These are phyloP conservation scores for Nannochloris sp. DNA, from an alignment of 139 green algal species.

Conservation along the genomic window DNA sequence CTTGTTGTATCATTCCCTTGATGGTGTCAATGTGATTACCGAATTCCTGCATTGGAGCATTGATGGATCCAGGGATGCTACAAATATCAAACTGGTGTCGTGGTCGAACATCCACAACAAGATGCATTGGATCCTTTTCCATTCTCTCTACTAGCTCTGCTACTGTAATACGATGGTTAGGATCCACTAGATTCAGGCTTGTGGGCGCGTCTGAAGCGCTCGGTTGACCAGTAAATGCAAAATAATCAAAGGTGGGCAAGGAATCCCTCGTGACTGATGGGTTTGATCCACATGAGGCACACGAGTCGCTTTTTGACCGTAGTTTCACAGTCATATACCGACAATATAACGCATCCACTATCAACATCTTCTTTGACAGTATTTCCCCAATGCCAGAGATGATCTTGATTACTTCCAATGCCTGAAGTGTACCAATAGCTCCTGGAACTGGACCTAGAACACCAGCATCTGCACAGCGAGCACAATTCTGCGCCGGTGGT, in stretches of 20 bases:
- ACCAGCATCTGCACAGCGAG: constrained; percentile 76
- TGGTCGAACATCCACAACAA: constrained; percentile 75
- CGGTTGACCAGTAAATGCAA: constrained; percentile 58
- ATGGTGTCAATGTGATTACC: constrained; percentile 1
- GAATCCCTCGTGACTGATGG: constrained; percentile 40
- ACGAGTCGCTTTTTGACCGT: constrained; percentile 33
- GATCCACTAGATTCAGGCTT: constrained; percentile 35
- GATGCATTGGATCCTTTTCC: neutral
- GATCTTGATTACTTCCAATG: constrained; percentile 89
- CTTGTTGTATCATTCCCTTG: constrained; percentile 21
- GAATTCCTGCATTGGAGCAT: constrained; percentile 10
- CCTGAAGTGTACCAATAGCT: constrained; percentile 86
- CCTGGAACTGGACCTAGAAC: constrained; percentile 87
- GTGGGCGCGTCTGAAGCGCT: constrained; percentile 33
- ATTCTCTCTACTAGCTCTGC: constrained; percentile 8
- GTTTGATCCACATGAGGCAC: constrained; percentile 50
- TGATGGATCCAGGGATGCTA: constrained; percentile 32
- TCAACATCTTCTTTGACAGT: constrained; percentile 48
- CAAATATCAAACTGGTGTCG: constrained; percentile 54
- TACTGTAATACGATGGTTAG: constrained; percentile 28
- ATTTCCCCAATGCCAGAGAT: constrained; percentile 52
- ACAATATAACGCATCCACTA: constrained; percentile 56
- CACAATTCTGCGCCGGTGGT: constrained; percentile 65
- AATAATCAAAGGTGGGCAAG: constrained; percentile 64
- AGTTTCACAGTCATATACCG: constrained; percentile 71